Evolutionary conservation across 2,329 filamentous ascomycete genomes (phyloP).

Genomic region (Xylaria sp.): DNA sequence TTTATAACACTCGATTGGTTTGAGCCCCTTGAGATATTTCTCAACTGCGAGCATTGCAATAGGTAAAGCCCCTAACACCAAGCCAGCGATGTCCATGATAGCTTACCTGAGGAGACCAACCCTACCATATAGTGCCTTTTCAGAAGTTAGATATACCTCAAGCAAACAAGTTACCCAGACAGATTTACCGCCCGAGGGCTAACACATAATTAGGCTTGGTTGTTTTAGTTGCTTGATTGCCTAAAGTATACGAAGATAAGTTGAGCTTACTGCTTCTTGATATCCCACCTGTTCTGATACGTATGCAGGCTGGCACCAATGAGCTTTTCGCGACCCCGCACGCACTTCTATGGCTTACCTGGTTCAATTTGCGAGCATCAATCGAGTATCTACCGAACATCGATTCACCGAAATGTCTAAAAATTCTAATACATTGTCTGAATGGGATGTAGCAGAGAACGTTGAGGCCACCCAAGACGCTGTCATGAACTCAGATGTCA

Average conservation of each 20-base stretch:
- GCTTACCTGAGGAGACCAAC: neutral
- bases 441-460: neutral
- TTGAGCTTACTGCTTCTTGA: neutral
- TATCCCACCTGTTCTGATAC: neutral
- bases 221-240: neutral
- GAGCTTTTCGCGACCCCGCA: constrained; percentile 4
- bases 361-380: neutral
- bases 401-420: neutral
- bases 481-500: neutral
- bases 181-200: neutral
- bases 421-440: neutral
- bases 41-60: constrained; percentile 19
- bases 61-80: constrained; percentile 25
- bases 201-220: no score
- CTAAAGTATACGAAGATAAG: neutral
- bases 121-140: neutral
- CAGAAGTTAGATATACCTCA: neutral
- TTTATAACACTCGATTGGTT: constrained; percentile 6
- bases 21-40: constrained; percentile 7
- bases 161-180: neutral
- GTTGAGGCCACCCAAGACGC: neutral
- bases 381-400: neutral
- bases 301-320: constrained; percentile 1
- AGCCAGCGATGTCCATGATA: constrained; percentile 16
- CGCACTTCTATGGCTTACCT: neutral